Evolutionary conservation across 768 basidiomycete genomes (phyloP), one percentile per base, ranked within the genome.

Genomic region (Boletus huronensis): DNA sequence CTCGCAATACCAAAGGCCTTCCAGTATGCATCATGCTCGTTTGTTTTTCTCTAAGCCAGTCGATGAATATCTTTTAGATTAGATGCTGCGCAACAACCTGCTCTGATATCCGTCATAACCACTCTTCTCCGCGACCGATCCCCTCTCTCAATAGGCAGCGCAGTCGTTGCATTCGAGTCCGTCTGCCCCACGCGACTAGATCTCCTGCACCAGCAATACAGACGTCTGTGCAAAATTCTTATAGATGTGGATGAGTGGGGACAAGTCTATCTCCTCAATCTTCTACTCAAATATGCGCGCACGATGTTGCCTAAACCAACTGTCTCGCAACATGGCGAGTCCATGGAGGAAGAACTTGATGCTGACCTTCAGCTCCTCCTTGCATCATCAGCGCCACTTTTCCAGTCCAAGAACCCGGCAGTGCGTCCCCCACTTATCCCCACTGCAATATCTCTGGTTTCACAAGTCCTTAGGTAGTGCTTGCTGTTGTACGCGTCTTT

Each of bases 231-330:
- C 66, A 79, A 80, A 40, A 75, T 89, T n/a, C 74, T 98, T 3
- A 79, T 93, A 32, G 94, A 99, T 63, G 85, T 88, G 5, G 97
- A 99, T 63, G 96, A 97, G 68, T 99, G 97, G 97, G 94, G 93
- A 0, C 97, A 98, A 70, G 82, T 88, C 6, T 82, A 86, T 43
- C 70, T 93, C 19, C 77, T 96, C 56, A 80, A 86, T 41, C 77
- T 98, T 14, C 78, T 99, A 31, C 72, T 85, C 52, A 77, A 90
- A 54, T 99, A 99, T 66, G 90, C 83, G 3, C 75, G 95, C 48
- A 81, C 79, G 0, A 95, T 96, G 92, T 77, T 97, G 31, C 80
- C 82, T 2, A 76, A 84, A 57, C 87, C 91, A 10, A 70, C 69
- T 1, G 60, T 71, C 19, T 66, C 70, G 9, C 67, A 64, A 5